Percentiles rank a stretch among this genome's conserved stretches.
phyloP scores from a whole-genome alignment of 768 basidiomycete species.

The Phylloporus sp. region DNA sequence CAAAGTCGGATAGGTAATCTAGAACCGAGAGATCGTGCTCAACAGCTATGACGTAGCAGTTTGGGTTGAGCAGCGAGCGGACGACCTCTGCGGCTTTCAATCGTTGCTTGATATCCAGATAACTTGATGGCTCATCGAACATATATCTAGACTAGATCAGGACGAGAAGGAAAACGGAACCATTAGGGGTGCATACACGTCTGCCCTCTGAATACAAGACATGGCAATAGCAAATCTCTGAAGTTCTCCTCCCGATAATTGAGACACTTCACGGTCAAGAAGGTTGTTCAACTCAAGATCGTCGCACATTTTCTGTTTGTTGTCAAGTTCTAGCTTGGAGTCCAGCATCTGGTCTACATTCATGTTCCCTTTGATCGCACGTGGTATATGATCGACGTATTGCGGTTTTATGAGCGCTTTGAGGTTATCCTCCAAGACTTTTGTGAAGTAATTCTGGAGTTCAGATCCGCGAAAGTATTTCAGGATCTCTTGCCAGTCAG shows the following conservation, averaged over 20 bases:
- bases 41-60: slow-evolving; percentile 93
- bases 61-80: slow-evolving; percentile 74
- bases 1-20: slow-evolving; percentile 97
- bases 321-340: slow-evolving; percentile 82
- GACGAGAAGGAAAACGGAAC: background rate
- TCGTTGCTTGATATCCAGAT: slow-evolving; percentile 95
- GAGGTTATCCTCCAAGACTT: slow-evolving; percentile 96
- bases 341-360: slow-evolving; percentile 91
- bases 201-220: slow-evolving; percentile 91
- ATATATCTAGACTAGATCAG: slow-evolving; percentile 64
- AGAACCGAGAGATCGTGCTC: slow-evolving; percentile 99
- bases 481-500: slow-evolving; percentile 98
- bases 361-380: slow-evolving; percentile 87
- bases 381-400: slow-evolving; percentile 98
- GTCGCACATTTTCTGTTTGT: slow-evolving; percentile 81
- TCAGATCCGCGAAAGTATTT: slow-evolving; percentile 99
- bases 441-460: slow-evolving; percentile 99
- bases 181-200: slow-evolving; percentile 64
- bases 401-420: slow-evolving; percentile 99
- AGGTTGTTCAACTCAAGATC: slow-evolving; percentile 87
- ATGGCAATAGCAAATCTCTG: slow-evolving; percentile 98
- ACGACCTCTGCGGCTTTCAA: slow-evolving; percentile 94
- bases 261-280: slow-evolving; percentile 75
- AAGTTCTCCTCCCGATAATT: slow-evolving; percentile 94
- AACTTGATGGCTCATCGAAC: slow-evolving; percentile 99